These are phyloP conservation scores for Chamaecrista fasciculata DNA, from an alignment of 306 rosid genomes.

Conservation along the genomic window DNA sequence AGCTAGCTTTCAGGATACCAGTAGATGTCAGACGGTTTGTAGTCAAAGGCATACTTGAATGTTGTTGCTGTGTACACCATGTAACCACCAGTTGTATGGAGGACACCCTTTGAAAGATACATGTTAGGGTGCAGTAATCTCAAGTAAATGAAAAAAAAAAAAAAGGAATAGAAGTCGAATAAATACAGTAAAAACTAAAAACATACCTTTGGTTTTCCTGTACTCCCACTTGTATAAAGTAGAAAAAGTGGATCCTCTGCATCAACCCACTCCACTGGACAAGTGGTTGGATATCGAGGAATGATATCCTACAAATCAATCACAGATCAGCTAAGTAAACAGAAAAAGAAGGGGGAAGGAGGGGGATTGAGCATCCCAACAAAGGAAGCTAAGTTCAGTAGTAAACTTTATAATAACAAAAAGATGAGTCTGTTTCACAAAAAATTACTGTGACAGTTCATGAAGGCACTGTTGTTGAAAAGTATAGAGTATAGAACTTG, in stretches of 20 bases:
- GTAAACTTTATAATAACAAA: slow-evolving; percentile 20
- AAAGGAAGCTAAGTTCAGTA: slow-evolving; percentile 18
- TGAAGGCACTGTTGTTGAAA: neutral
- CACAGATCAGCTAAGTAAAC: slow-evolving; percentile 22
- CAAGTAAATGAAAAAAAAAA: slow-evolving; percentile 15
- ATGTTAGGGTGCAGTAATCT: slow-evolving; percentile 23
- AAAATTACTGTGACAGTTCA: no score
- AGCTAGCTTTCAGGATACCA: slow-evolving; percentile 61
- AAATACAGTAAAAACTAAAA: slow-evolving; percentile 14
- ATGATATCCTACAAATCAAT: slow-evolving; percentile 63
- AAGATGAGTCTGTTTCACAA: slow-evolving; percentile 6
- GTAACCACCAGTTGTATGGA: slow-evolving; percentile 97
- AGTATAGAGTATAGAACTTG: slow-evolving; percentile 15
- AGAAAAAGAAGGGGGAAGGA: neutral
- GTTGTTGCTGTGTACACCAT: slow-evolving; percentile 97
- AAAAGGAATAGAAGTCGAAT: slow-evolving; percentile 7
- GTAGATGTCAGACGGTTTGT: slow-evolving; percentile 80
- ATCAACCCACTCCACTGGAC: slow-evolving; percentile 98
- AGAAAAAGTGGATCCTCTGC: slow-evolving; percentile 97
- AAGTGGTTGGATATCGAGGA: slow-evolving; percentile 66
- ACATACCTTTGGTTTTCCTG: slow-evolving; percentile 94
- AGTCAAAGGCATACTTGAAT: slow-evolving; percentile 95
- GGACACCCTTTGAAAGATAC: slow-evolving; percentile 66
- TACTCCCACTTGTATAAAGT: slow-evolving; percentile 97
- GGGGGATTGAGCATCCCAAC: neutral